A percentile compares a stretch with the other conserved stretches of the same genome.
phyloP scores from a whole-genome alignment of 2,329 filamentous ascomycete species.

The Tolypocladium capitatum region DNA sequence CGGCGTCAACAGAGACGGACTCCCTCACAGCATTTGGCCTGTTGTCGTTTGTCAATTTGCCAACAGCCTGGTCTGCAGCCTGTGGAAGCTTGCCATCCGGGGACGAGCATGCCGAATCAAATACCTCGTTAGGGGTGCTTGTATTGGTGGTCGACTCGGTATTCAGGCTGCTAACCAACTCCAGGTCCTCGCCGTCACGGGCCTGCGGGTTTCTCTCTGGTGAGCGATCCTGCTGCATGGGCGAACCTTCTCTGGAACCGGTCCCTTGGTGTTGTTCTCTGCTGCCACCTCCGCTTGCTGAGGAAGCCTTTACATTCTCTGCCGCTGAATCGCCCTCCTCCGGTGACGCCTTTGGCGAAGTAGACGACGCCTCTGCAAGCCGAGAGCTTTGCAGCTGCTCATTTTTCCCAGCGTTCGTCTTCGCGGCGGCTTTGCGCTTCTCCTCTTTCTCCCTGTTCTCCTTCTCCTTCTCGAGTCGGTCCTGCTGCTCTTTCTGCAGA shows the following conservation, averaged over 20 bases:
- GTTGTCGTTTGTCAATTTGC: neutral
- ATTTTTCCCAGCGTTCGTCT: slow-evolving; percentile 5
- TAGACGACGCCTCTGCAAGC: slow-evolving; percentile 1
- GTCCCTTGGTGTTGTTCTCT: neutral
- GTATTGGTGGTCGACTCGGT: slow-evolving; percentile 8
- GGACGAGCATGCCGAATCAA: slow-evolving; percentile 11
- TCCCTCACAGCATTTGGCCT: neutral
- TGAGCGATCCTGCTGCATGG: neutral
- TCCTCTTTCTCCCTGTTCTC: slow-evolving; percentile 21
- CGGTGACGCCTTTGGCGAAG: neutral
- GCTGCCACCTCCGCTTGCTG: neutral
- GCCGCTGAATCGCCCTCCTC: neutral
- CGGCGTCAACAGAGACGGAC: neutral
- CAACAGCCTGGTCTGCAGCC: neutral
- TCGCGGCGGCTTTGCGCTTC: slow-evolving; percentile 15
- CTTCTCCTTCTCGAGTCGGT: slow-evolving; percentile 23
- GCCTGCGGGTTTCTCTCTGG: neutral
- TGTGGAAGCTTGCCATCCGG: slow-evolving; percentile 2
- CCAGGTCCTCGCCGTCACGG: slow-evolving; percentile 4
- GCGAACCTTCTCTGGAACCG: neutral
- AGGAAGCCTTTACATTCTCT: neutral
- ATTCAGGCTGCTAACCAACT: slow-evolving; percentile 8
- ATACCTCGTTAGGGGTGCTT: slow-evolving; percentile 3
- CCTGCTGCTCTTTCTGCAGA: slow-evolving; percentile 46
- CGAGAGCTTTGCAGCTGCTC: slow-evolving; percentile 3